These are phyloP conservation scores for Ophiorrhiza pumila DNA, from an alignment of 257 asterid genomes.

Conservation along the genomic window DNA sequence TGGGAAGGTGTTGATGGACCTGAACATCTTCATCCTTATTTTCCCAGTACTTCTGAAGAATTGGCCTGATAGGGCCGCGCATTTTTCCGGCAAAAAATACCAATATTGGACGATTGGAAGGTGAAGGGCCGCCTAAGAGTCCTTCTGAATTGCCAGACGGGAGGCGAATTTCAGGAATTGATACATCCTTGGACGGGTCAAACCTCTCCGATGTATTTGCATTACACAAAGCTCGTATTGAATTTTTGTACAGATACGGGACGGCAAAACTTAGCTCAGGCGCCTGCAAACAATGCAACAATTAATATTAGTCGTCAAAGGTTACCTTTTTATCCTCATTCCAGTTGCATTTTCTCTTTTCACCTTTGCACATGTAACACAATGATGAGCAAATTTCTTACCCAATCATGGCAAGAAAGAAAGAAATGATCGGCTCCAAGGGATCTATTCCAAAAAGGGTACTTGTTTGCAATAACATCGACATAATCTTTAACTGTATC, in stretches of 20 bases:
- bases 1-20: conserved; percentile 60
- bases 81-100: conserved; percentile 79
- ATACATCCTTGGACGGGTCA: conserved; percentile 61
- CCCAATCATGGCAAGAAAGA: conserved; percentile 91
- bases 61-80: conserved; percentile 82
- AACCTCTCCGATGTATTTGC: conserved; percentile 81
- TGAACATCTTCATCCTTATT: conserved; percentile 65
- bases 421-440: conserved; percentile 78
- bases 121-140: conserved; percentile 67
- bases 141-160: conserved; percentile 66
- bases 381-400: too few relatives aligned
- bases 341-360: too few relatives aligned
- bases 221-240: conserved; percentile 78
- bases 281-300: conserved; percentile 50
- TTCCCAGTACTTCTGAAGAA: conserved; percentile 75
- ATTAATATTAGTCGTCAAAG: too few relatives aligned
- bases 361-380: too few relatives aligned
- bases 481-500: conserved; percentile 29
- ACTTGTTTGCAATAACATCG: conserved; percentile 28
- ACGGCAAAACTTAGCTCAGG: conserved; percentile 66
- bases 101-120: conserved; percentile 55
- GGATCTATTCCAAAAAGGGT: conserved; percentile 77
- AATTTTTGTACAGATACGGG: conserved; percentile 58
- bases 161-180: conserved; percentile 74
- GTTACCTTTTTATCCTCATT: too few relatives aligned